Conservation (phyloP, 768 basidiomycete genomes). For the Russula emetica region DNA sequence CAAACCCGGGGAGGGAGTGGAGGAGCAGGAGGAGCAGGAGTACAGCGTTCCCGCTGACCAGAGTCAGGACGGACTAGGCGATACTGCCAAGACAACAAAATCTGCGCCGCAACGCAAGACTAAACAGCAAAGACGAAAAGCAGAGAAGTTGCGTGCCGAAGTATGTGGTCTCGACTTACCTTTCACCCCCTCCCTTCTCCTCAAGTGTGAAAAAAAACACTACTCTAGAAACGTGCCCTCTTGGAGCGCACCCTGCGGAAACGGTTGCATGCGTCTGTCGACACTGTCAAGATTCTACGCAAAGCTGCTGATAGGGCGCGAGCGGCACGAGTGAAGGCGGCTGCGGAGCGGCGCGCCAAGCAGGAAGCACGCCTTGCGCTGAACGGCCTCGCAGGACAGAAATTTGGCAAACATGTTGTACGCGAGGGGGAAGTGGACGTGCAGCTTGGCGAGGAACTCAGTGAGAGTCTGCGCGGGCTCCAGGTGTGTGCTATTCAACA, state of each 20-base stretch:
- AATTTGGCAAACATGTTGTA: conserved; percentile 76
- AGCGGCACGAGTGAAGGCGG: conserved; percentile 40
- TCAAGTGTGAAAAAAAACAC: background rate
- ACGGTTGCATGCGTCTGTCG: conserved; percentile 56
- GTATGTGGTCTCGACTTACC: conserved; percentile 37
- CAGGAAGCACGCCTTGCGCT: conserved; percentile 49
- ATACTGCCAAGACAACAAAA: conserved; percentile 35
- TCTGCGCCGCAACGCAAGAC: conserved; percentile 50
- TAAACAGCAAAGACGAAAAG: conserved; percentile 65
- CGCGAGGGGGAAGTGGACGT: conserved; percentile 68
- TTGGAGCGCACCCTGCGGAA: conserved; percentile 57
- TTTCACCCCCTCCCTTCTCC: background rate
- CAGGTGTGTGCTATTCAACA: conserved; percentile 51
- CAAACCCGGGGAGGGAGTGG: conserved; percentile 38
- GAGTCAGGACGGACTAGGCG: conserved; percentile 1
- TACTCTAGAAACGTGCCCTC: conserved; percentile 59
- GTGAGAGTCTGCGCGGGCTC: conserved; percentile 74
- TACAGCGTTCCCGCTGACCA: conserved; percentile 29
- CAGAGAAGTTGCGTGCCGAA: conserved; percentile 58
- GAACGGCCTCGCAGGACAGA: conserved; percentile 65
- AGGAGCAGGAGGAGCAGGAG: conserved; percentile 37
- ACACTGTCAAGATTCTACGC: conserved; percentile 51
- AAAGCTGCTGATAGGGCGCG: conserved; percentile 38
- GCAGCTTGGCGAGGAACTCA: conserved; percentile 86
- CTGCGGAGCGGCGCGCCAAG: conserved; percentile 41